Evolutionary conservation across 129 eudicot species (phyloP), one percentile per base, ranked within the genome.

Genomic region (Erigeron canadensis): DNA sequence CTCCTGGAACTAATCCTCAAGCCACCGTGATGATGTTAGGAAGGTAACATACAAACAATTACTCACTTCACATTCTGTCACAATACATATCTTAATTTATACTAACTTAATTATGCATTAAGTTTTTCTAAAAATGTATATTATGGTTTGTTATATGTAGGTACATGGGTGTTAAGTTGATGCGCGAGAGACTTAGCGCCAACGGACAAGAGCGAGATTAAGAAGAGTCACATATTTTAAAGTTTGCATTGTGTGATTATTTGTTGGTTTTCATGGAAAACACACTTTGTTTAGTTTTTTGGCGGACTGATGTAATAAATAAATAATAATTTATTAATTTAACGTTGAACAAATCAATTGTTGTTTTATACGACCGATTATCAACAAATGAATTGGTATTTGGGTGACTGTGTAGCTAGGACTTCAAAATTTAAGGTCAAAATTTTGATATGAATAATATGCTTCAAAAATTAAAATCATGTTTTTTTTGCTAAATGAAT

Each of bases 21-120:
- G 99, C 99, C 22, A 95, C 97, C 2, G 97, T 95, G 45, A 87
- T 95, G 99, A 95, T 95, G 99, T 85, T 95, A 6, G 99, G 97
- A 67, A 88, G 99, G 98, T 91, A 82, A 58, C 9, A 0, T 65
- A 60, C 18, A 4, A 17, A 53, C 18, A 16, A 34, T 53, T 4
- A 53, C 58, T 15, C 19, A 50, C 6, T 18, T 50, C 7, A n/a
- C 1, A 17, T 15, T 12, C 56, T 15, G 15, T 10, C 10, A 46
- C 16, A 4, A 46, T 46, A n/a, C 15, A 19, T 18, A 21, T 47
- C 21, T 1, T 4, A 19, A 11, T 10, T 6, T 21, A 6, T 10
- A 6, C 15, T 55, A 9, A 16, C 11, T 39, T n/a, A n/a, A 0
- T 28, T 28, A 28, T 28, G 34, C 34, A 28, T 28, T 28, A 28